A percentile compares a stretch with the other conserved stretches of the same genome.
These are phyloP conservation scores for Phyllosticta citrichinensis DNA, from an alignment of 2,329 filamentous ascomycete species.

Conservation along the genomic window DNA sequence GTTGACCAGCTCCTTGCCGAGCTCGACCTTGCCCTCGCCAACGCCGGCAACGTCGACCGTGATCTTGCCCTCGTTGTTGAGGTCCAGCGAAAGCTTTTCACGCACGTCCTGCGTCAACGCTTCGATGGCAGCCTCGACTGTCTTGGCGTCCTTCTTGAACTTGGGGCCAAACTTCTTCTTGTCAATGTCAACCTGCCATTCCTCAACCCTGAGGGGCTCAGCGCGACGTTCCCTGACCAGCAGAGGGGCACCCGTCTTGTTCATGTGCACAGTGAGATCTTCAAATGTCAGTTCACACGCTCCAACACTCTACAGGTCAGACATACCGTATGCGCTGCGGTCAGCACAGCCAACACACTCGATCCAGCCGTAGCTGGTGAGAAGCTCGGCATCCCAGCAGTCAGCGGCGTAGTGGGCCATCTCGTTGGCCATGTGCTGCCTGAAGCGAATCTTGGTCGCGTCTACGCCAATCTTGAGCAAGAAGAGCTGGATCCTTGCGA, in stretches of 20 bases:
- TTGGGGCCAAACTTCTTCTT: conserved; percentile 93
- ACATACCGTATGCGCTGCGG: conserved; percentile 75
- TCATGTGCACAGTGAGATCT: conserved; percentile 77
- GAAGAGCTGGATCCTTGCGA: conserved; percentile 88
- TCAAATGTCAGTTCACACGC: conserved; percentile 54
- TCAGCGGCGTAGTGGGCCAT: conserved; percentile 93
- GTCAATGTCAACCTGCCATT: conserved; percentile 79
- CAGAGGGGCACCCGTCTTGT: conserved; percentile 76
- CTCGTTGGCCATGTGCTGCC: conserved; percentile 89
- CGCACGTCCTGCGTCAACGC: conserved; percentile 70
- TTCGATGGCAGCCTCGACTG: conserved; percentile 69
- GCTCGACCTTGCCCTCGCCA: conserved; percentile 62
- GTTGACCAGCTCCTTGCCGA: conserved; percentile 67
- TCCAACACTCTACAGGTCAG: conserved; percentile 57
- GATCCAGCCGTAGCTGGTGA: conserved; percentile 91
- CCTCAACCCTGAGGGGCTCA: conserved; percentile 69
- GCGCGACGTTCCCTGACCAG: conserved; percentile 74
- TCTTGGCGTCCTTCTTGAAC: conserved; percentile 90
- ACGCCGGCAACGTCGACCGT: conserved; percentile 61
- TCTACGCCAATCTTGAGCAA: conserved; percentile 82
- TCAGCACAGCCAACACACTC: conserved; percentile 97
- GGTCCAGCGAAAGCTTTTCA: conserved; percentile 65
- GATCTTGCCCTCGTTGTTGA: conserved; percentile 65
- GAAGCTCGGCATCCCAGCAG: conserved; percentile 94
- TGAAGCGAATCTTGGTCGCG: conserved; percentile 79